These are phyloP conservation scores for Ceratobasidium papillatum DNA, from an alignment of 1,284 basidiomycete genomes.

Conservation along the genomic window DNA sequence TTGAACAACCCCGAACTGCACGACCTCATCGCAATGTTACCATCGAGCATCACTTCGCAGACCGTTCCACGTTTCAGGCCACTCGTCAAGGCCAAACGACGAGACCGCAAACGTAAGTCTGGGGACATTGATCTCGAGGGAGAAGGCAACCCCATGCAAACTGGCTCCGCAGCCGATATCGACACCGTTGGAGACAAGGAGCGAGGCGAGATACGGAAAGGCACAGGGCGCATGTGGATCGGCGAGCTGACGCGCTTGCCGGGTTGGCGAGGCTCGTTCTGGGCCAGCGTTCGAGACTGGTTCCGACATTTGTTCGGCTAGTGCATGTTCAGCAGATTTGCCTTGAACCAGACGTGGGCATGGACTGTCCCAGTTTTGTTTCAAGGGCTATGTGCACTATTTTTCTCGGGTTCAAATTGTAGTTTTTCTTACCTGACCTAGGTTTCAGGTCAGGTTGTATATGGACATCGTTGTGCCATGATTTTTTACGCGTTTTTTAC, in stretches of 20 bases:
- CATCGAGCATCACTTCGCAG: constrained; percentile 41
- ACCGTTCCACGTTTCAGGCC: constrained; percentile 41
- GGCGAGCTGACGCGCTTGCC: constrained; percentile 38
- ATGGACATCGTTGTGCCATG: constrained; percentile 13
- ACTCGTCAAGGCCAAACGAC: constrained; percentile 32
- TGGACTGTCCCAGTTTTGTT: neutral
- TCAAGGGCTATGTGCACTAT: constrained; percentile 5
- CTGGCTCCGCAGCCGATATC: constrained; percentile 2
- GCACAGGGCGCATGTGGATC: constrained; percentile 44
- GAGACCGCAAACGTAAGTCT: constrained; percentile 16
- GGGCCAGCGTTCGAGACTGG: constrained; percentile 43
- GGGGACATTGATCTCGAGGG: constrained; percentile 32
- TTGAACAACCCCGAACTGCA: constrained; percentile 43
- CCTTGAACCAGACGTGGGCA: constrained; percentile 5
- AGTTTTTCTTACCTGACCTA: neutral
- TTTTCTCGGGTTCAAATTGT: neutral
- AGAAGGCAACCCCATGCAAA: constrained; percentile 31
- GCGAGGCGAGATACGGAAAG: constrained; percentile 43
- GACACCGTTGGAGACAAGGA: neutral
- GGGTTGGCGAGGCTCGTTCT: constrained; percentile 45
- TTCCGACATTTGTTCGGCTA: constrained; percentile 43
- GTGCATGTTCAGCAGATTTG: neutral
- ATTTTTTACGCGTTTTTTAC: neutral
- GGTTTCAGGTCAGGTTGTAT: constrained; percentile 14
- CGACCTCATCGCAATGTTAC: constrained; percentile 39